phyloP scores from a whole-genome alignment of 805 yeast genomes.

The Ogataea pilisensis region DNA sequence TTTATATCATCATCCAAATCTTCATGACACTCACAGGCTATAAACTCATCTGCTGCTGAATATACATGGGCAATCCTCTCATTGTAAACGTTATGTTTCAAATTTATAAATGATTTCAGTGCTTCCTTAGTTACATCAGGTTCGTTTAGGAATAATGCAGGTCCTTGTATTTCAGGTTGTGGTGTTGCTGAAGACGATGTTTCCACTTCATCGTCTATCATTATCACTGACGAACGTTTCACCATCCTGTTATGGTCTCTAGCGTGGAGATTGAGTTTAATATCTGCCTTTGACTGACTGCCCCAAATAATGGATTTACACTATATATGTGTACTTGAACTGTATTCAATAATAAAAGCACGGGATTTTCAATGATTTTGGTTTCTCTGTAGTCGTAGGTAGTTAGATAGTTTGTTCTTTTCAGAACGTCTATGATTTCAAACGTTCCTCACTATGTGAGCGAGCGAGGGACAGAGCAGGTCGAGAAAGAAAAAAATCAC shows the following conservation, averaged over 20 bases:
- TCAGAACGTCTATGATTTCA: too few relatives aligned
- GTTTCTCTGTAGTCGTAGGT: too few relatives aligned
- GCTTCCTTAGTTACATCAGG: constrained; percentile 72
- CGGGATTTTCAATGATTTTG: too few relatives aligned
- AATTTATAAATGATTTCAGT: constrained; percentile 45
- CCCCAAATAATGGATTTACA: too few relatives aligned
- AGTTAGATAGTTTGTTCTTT: too few relatives aligned
- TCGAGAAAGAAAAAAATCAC: too few relatives aligned
- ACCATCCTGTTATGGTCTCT: not conserved
- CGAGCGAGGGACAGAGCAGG: too few relatives aligned
- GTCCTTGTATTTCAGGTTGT: constrained; percentile 8
- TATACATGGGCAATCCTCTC: constrained; percentile 62
- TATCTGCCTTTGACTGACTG: too few relatives aligned
- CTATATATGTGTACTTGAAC: too few relatives aligned
- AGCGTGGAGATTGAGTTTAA: too few relatives aligned
- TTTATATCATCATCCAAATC: constrained; percentile 42
- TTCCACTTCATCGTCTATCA: constrained; percentile 1
- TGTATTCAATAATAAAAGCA: too few relatives aligned
- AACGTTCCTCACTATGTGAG: too few relatives aligned
- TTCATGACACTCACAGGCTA: constrained; percentile 86
- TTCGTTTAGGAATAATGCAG: constrained; percentile 34
- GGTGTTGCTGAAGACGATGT: constrained; percentile 19
- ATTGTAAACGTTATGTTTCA: constrained; percentile 60
- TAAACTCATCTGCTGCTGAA: constrained; percentile 62
- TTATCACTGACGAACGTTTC: not conserved